Evolutionary conservation across 345 rosid genomes (phyloP).

Genomic region (Aegle marmelos): DNA sequence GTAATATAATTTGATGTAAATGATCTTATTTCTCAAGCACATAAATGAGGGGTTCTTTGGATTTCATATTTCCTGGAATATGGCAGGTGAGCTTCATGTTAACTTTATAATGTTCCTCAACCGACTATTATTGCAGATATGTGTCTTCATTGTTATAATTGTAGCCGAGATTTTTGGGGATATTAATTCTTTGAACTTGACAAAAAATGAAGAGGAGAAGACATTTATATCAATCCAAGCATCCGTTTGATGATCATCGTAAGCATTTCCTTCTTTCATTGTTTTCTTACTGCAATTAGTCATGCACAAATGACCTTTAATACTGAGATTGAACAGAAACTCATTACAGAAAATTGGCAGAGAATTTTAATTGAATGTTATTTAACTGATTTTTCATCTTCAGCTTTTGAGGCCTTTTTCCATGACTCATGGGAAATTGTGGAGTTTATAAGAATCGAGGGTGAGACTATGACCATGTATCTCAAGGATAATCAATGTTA

Average conservation of each 20-base stretch:
- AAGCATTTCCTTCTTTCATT: conserved; percentile 26
- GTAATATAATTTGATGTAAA: not conserved
- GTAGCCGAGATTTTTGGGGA: not conserved
- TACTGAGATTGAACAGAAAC: not conserved
- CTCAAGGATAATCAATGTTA: conserved; percentile 30
- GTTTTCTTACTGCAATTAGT: not conserved
- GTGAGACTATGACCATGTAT: conserved; percentile 48
- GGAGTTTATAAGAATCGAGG: conserved; percentile 44
- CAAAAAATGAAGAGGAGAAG: conserved; percentile 39
- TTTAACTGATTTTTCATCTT: conserved; percentile 7
- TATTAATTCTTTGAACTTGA: not conserved
- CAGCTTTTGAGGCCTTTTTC: conserved; percentile 77
- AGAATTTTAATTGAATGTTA: not conserved
- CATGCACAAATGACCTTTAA: not conserved
- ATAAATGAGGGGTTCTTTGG: no score
- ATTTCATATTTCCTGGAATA: not conserved
- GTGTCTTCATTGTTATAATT: not conserved
- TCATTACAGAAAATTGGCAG: not conserved
- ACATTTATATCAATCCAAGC: conserved; percentile 46
- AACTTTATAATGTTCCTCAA: conserved; percentile 10
- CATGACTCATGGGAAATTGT: conserved; percentile 63
- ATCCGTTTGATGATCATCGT: conserved; percentile 55
- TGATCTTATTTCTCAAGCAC: not conserved
- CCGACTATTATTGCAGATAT: not conserved
- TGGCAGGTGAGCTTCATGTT: not conserved